Evolutionary conservation across 2,329 filamentous ascomycete species (phyloP).

Genomic region (Elsinoe fawcettii): DNA sequence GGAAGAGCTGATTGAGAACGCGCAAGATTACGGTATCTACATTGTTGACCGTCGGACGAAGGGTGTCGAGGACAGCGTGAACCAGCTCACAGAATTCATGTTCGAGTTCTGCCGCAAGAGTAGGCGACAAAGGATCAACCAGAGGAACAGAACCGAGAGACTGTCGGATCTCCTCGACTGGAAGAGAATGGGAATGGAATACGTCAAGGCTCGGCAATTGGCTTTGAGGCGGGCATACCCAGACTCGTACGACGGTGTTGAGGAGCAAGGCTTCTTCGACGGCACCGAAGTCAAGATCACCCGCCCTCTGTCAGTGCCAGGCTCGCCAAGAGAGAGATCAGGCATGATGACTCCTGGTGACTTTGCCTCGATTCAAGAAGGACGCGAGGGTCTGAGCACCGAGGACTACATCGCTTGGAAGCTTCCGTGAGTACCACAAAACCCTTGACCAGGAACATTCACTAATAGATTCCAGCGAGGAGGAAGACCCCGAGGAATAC

Average conservation of each 20-base stretch:
- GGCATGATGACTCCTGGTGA: conserved; percentile 99
- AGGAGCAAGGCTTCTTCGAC: conserved; percentile 84
- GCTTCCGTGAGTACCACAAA: conserved; percentile 65
- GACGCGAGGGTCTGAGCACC: conserved; percentile 82
- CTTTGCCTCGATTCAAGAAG: conserved; percentile 93
- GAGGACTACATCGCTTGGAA: conserved; percentile 99
- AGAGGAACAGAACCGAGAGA: conserved; percentile 91
- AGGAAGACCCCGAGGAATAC: conserved; percentile 81
- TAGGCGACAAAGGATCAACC: conserved; percentile 94
- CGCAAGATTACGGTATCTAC: conserved; percentile 96
- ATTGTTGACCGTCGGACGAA: conserved; percentile 94
- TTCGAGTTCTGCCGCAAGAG: conserved; percentile 90
- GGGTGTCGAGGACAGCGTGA: conserved; percentile 94
- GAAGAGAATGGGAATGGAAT: conserved; percentile 99
- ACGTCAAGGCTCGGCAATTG: conserved; percentile 92
- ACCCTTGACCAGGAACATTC: not conserved
- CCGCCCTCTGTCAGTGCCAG: conserved; percentile 85
- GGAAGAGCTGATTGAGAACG: conserved; percentile 98
- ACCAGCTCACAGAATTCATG: conserved; percentile 88
- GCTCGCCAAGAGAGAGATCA: conserved; percentile 78
- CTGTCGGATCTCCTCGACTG: conserved; percentile 93
- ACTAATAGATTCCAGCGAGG: conserved; percentile 56
- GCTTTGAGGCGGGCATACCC: conserved; percentile 89
- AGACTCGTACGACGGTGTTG: conserved; percentile 65
- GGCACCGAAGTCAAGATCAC: conserved; percentile 93